phyloP scores from a whole-genome alignment of 768 basidiomycete genomes.

The Hydnum rufescens region DNA sequence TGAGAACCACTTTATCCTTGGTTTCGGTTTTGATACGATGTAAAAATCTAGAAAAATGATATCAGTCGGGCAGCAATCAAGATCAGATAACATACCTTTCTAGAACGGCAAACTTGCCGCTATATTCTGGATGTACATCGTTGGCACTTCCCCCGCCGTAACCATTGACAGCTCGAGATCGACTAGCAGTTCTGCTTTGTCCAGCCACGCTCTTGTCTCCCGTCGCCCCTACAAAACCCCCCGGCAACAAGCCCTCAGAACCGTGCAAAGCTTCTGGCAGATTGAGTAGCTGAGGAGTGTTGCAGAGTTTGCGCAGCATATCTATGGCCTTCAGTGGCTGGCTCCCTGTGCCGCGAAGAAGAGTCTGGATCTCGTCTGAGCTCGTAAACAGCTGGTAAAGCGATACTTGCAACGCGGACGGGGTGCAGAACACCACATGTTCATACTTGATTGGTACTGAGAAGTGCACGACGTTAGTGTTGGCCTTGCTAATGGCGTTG shows the following conservation, averaged over 20 bases:
- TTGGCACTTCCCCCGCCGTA: constrained; percentile 16
- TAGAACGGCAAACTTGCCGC: constrained; percentile 85
- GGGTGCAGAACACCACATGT: constrained; percentile 83
- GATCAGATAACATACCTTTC: constrained; percentile 38
- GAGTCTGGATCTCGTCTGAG: constrained; percentile 78
- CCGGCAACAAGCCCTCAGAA: constrained; percentile 61
- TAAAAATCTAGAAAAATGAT: constrained; percentile 38
- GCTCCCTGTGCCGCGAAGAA: constrained; percentile 69
- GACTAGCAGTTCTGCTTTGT: constrained; percentile 9
- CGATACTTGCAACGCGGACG: constrained; percentile 64
- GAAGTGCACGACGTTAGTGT: too few species aligned
- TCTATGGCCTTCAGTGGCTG: constrained; percentile 96
- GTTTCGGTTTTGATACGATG: constrained; percentile 64
- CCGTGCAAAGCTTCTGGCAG: constrained; percentile 70
- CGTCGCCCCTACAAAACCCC: constrained; percentile 46
- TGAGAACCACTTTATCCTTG: constrained; percentile 87
- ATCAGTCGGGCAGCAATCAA: neutral
- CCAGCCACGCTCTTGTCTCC: constrained; percentile 15
- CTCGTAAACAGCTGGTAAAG: constrained; percentile 81
- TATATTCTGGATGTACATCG: constrained; percentile 55
- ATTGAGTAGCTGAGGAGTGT: constrained; percentile 80
- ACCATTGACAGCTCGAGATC: constrained; percentile 1
- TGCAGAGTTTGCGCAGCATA: constrained; percentile 85
- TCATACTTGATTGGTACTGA: constrained; percentile 98
- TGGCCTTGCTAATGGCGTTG: too few species aligned